Percentiles rank a stretch among this genome's conserved stretches.
These are phyloP conservation scores for Metarhizium robertsii DNA, from an alignment of 2,329 filamentous ascomycete species.

Conservation along the genomic window DNA sequence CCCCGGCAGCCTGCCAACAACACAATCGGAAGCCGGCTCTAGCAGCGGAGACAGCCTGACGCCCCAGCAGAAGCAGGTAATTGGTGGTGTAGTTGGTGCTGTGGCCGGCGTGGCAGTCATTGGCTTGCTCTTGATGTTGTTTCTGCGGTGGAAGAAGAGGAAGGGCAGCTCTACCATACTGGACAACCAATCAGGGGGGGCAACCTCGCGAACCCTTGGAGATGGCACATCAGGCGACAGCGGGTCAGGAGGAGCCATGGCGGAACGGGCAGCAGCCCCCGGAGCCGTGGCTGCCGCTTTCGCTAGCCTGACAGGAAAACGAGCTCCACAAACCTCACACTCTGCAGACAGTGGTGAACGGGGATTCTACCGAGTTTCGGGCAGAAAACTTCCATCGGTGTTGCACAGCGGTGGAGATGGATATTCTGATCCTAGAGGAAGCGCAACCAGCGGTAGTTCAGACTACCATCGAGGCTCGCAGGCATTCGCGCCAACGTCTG, in stretches of 20 bases:
- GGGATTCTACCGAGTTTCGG: conserved; percentile 57
- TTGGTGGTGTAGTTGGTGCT: conserved; percentile 48
- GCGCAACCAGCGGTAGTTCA: conserved; percentile 38
- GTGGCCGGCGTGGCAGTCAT: conserved; percentile 50
- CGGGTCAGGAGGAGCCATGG: conserved; percentile 27
- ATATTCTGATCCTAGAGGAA: conserved; percentile 41
- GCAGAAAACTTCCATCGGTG: conserved; percentile 55
- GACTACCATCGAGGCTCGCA: conserved; percentile 46
- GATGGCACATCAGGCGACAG: conserved; percentile 13
- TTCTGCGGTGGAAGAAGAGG: conserved; percentile 48
- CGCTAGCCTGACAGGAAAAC: conserved; percentile 35
- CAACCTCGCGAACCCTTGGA: conserved; percentile 6
- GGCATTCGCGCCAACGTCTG: conserved; percentile 27
- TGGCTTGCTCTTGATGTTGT: conserved; percentile 40
- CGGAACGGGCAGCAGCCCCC: conserved; percentile 30
- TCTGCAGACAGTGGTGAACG: conserved; percentile 34
- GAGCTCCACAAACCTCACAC: conserved; percentile 18
- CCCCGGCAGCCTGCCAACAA: neutral
- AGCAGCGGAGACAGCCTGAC: conserved; percentile 17
- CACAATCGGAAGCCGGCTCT: conserved; percentile 5
- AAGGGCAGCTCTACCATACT: conserved; percentile 34
- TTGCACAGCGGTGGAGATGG: conserved; percentile 54
- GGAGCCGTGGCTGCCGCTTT: conserved; percentile 37
- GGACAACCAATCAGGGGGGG: conserved; percentile 23
- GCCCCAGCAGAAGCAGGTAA: conserved; percentile 30